Conservation (phyloP, 2,329 filamentous ascomycete genomes). For the Neofusicoccum sp. region DNA sequence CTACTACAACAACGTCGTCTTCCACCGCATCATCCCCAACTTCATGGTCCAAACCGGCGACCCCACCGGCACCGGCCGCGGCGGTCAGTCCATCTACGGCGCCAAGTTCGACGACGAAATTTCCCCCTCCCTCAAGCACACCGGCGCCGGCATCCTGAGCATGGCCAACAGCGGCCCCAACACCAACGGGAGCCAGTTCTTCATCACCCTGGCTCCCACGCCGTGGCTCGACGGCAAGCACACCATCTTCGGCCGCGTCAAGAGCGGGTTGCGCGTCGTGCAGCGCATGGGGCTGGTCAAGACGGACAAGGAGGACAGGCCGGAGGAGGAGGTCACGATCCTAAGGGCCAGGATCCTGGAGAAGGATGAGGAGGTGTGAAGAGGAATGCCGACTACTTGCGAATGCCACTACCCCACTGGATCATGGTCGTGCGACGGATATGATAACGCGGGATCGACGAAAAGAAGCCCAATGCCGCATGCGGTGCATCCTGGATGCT, state of each 20-base stretch:
- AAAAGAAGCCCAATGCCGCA: neutral
- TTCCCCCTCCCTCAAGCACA: slow-evolving; percentile 73
- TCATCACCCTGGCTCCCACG: slow-evolving; percentile 88
- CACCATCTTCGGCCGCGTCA: slow-evolving; percentile 92
- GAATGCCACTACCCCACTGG: neutral
- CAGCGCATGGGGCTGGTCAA: slow-evolving; percentile 85
- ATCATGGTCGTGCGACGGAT: neutral
- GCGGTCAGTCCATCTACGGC: slow-evolving; percentile 86
- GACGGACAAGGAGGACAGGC: slow-evolving; percentile 77
- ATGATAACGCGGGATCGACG: neutral
- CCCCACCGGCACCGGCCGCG: slow-evolving; percentile 88
- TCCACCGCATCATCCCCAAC: slow-evolving; percentile 92
- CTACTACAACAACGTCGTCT: slow-evolving; percentile 83
- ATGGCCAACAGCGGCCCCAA: slow-evolving; percentile 96
- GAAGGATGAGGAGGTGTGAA: slow-evolving; percentile 40
- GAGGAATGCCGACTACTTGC: neutral
- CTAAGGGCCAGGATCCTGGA: slow-evolving; percentile 69
- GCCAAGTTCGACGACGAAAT: slow-evolving; percentile 96
- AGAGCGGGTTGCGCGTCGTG: slow-evolving; percentile 76
- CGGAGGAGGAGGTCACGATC: slow-evolving; percentile 79
- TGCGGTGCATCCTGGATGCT: neutral
- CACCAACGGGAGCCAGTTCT: slow-evolving; percentile 95
- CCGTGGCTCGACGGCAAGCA: slow-evolving; percentile 98
- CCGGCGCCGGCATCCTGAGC: slow-evolving; percentile 85
- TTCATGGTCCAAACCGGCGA: slow-evolving; percentile 98